Evolutionary conservation across 139 green algal genomes (phyloP).

Genomic region (Chlamydomonas schloesseri): DNA sequence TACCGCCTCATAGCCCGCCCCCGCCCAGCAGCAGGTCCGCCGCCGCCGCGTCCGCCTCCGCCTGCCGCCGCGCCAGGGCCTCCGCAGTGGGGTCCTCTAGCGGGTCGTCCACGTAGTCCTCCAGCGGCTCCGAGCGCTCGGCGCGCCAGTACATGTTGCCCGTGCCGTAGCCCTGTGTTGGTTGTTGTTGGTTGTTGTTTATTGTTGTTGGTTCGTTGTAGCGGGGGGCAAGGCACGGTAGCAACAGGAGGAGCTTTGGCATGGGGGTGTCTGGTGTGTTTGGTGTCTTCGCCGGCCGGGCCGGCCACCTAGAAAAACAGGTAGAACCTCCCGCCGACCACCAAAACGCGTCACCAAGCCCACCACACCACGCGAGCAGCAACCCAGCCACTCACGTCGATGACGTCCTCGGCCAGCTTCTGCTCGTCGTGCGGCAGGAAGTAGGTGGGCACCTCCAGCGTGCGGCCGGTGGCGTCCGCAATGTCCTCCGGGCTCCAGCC

Average conservation of each 20-base stretch:
- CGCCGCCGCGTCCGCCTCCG: constrained; percentile 6
- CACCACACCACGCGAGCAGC: background rate
- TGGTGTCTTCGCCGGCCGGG: background rate
- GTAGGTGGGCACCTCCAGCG: constrained; percentile 19
- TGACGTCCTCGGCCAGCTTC: background rate
- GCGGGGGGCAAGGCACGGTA: background rate
- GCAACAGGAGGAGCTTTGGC: no score
- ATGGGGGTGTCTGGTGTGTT: background rate
- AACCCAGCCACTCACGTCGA: background rate
- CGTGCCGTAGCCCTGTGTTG: constrained; percentile 32
- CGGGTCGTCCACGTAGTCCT: constrained; percentile 43
- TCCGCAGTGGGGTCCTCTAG: background rate
- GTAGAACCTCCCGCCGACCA: no score
- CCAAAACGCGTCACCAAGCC: no score
- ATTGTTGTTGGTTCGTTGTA: background rate
- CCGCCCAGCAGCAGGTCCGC: background rate
- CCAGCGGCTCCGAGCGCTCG: background rate
- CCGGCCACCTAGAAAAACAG: no score
- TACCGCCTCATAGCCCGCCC: no score
- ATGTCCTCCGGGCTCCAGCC: constrained; percentile 46
- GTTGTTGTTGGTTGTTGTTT: no score
- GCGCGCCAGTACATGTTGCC: constrained; percentile 28
- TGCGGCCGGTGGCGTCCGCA: constrained; percentile 17
- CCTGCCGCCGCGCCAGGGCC: background rate
- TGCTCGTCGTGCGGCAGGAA: constrained; percentile 7